These are phyloP conservation scores for Pulveroboletus sp. DNA, from an alignment of 768 basidiomycete species.

Conservation along the genomic window DNA sequence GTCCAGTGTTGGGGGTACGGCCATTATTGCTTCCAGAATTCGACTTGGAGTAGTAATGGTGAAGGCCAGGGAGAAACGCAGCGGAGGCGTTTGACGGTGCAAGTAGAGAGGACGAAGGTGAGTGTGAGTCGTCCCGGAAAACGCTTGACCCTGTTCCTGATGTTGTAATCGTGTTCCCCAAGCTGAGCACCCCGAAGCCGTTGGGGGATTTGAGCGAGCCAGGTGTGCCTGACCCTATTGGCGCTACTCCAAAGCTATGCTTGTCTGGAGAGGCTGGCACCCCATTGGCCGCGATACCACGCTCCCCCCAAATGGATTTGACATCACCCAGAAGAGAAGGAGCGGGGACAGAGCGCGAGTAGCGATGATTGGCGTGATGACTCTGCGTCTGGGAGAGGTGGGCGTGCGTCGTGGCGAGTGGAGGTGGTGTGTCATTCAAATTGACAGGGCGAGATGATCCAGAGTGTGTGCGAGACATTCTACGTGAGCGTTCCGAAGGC, in stretches of 20 bases:
- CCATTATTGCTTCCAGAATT: conserved; percentile 31
- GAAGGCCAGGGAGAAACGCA: conserved; percentile 72
- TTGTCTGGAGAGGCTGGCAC: conserved; percentile 37
- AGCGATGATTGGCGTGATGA: conserved; percentile 48
- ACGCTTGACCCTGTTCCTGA: conserved; percentile 17
- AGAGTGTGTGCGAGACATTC: conserved; percentile 74
- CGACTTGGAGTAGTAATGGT: conserved; percentile 58
- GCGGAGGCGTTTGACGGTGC: conserved; percentile 76
- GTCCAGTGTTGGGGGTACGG: conserved; percentile 24
- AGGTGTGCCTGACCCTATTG: conserved; percentile 40
- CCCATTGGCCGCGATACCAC: conserved; percentile 29
- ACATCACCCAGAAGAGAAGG: conserved; percentile 71
- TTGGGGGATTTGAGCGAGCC: conserved; percentile 48
- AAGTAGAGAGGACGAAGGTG: conserved; percentile 34
- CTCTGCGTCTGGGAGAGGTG: conserved; percentile 16
- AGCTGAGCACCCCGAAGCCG: conserved; percentile 29
- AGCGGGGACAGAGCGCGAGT: conserved; percentile 79
- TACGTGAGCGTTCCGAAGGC: conserved; percentile 75
- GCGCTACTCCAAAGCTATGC: conserved; percentile 18
- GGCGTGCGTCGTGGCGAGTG: conserved; percentile 7
- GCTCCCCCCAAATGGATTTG: conserved; percentile 77
- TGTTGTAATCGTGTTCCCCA: conserved; percentile 8
- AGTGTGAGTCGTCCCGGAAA: conserved; percentile 34
- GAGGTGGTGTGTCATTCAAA: conserved; percentile 18
- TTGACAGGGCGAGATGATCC: conserved; percentile 30